These are phyloP conservation scores for Trichoderma atroviride DNA, from an alignment of 2,329 filamentous ascomycete species.

Conservation along the genomic window DNA sequence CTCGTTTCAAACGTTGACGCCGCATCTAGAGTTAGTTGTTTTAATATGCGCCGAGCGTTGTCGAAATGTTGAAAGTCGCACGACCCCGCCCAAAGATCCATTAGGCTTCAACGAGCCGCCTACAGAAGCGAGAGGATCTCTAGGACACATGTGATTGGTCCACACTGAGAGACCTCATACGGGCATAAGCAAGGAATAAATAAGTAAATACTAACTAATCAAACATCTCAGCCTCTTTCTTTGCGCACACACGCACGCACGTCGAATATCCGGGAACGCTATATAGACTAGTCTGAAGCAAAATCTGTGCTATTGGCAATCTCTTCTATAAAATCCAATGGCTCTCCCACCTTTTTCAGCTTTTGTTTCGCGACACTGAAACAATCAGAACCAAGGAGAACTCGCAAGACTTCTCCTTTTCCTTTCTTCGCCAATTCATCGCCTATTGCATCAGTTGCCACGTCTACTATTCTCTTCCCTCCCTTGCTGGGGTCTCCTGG, in stretches of 20 bases:
- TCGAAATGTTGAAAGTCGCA: neutral
- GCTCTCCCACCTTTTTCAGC: neutral
- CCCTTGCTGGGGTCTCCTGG: slow-evolving; percentile 7
- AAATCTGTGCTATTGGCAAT: neutral
- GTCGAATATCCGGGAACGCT: neutral
- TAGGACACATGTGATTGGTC: too few species aligned
- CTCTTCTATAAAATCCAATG: neutral
- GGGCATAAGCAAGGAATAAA: too few species aligned
- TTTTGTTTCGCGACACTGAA: neutral
- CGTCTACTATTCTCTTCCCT: neutral
- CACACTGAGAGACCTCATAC: too few species aligned
- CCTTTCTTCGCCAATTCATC: neutral
- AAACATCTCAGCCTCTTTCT: too few species aligned
- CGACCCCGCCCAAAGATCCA: neutral
- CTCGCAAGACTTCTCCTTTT: neutral
- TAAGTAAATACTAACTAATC: too few species aligned
- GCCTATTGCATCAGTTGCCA: neutral
- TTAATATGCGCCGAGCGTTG: neutral
- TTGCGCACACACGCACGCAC: too few species aligned
- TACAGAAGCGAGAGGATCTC: too few species aligned
- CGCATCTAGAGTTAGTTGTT: neutral
- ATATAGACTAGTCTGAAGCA: neutral
- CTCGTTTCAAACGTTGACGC: neutral
- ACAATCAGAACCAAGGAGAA: slow-evolving; percentile 9
- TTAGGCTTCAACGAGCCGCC: neutral